Conservation (phyloP, 257 asterid species). For the Przewalskia tangutica region DNA sequence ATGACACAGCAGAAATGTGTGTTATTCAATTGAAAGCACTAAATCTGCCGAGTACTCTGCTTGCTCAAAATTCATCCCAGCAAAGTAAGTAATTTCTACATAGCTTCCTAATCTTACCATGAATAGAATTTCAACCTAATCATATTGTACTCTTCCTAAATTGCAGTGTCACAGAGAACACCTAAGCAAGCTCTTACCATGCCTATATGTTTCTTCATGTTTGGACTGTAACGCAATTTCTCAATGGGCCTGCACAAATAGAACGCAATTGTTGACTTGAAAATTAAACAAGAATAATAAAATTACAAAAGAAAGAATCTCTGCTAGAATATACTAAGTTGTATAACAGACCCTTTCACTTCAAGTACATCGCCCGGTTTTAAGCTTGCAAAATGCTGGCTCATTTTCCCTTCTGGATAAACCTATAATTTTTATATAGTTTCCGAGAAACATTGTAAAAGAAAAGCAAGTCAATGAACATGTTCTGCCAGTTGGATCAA, state of each 20-base stretch:
- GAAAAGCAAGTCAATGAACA: not conserved
- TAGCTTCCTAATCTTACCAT: not conserved
- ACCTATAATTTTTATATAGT: slow-evolving; percentile 35
- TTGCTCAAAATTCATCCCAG: not conserved
- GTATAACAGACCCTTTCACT: slow-evolving; percentile 76
- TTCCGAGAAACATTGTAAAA: not conserved
- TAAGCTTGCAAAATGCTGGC: slow-evolving; percentile 87
- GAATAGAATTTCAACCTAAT: not conserved
- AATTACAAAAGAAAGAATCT: not conserved
- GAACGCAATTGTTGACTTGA: not conserved
- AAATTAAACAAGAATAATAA: not conserved
- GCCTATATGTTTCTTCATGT: slow-evolving; percentile 96
- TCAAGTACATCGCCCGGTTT: slow-evolving; percentile 91
- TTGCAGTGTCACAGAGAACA: not conserved
- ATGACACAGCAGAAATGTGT: not conserved
- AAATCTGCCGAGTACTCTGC: not conserved
- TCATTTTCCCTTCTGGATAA: slow-evolving; percentile 98
- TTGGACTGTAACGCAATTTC: slow-evolving; percentile 76
- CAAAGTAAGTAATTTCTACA: not conserved
- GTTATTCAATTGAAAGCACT: not conserved
- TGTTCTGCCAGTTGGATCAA: not conserved
- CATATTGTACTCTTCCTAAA: not conserved
- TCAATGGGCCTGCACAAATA: slow-evolving; percentile 69
- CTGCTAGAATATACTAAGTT: not conserved
- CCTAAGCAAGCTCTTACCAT: slow-evolving; percentile 47